A percentile compares a stretch with the other conserved stretches of the same genome.
These are phyloP conservation scores for Nelumbo lutea DNA, from an alignment of 164 flowering plant species.

Conservation along the genomic window DNA sequence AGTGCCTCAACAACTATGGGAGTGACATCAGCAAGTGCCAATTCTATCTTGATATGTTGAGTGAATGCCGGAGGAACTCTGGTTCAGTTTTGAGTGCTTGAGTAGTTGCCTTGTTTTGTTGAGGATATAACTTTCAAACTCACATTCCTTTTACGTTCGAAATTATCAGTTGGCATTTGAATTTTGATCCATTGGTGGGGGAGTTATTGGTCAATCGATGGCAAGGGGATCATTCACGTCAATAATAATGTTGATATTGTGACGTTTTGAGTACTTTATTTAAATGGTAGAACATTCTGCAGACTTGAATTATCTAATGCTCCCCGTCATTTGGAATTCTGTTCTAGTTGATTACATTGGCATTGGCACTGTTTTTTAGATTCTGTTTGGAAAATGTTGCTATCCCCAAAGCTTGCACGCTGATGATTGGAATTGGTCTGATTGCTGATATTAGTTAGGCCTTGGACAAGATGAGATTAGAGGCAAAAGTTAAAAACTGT, in stretches of 20 bases:
- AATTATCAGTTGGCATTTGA: background rate
- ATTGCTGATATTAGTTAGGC: too few species aligned
- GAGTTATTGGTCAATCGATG: background rate
- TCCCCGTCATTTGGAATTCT: too few species aligned
- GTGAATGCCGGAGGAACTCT: constrained; percentile 24
- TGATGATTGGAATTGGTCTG: too few species aligned
- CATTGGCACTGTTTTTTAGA: too few species aligned
- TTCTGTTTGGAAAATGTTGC: too few species aligned
- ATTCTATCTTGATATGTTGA: constrained; percentile 27
- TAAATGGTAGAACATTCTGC: background rate
- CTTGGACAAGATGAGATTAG: too few species aligned
- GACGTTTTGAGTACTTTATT: background rate
- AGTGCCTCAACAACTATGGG: constrained; percentile 29
- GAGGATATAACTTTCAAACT: background rate
- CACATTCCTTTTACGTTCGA: background rate
- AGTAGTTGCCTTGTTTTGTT: background rate
- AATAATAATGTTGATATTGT: background rate
- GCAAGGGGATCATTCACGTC: background rate
- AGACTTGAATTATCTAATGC: background rate
- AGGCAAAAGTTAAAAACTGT: too few species aligned
- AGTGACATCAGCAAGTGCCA: constrained; percentile 29
- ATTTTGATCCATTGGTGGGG: background rate
- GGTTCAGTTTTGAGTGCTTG: constrained; percentile 12
- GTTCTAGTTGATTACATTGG: too few species aligned
- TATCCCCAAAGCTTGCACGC: too few species aligned